A percentile compares a stretch with the other conserved stretches of the same genome.
These are phyloP conservation scores for Cryptococcus sp. DNA, from an alignment of 1,284 basidiomycete genomes.

Conservation along the genomic window DNA sequence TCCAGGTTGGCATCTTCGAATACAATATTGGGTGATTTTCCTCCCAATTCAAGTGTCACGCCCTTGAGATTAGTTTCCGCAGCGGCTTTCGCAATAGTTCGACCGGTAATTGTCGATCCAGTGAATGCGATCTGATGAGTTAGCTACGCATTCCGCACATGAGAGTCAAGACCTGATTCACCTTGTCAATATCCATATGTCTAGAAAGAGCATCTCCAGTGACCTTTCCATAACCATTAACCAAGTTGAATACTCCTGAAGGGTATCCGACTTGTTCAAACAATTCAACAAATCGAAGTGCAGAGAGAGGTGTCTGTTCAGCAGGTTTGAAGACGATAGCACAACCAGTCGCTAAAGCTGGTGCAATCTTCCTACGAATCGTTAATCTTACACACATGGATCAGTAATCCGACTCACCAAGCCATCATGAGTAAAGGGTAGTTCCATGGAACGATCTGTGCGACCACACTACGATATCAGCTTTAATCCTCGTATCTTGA, in stretches of 20 bases:
- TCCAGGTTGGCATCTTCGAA: slow-evolving; percentile 56
- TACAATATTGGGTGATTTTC: slow-evolving; percentile 51
- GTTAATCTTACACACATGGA: not conserved
- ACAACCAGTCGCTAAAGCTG: slow-evolving; percentile 68
- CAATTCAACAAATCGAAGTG: slow-evolving; percentile 56
- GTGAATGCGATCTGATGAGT: slow-evolving; percentile 48
- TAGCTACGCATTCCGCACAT: too few relatives aligned
- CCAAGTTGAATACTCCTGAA: slow-evolving; percentile 82
- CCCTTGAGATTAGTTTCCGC: slow-evolving; percentile 79
- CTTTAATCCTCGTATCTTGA: slow-evolving; percentile 44
- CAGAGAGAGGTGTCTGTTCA: slow-evolving; percentile 84
- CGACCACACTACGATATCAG: not conserved
- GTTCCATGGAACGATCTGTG: slow-evolving; percentile 69
- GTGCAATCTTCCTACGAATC: slow-evolving; percentile 68
- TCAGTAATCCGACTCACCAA: slow-evolving; percentile 51
- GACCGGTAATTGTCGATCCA: slow-evolving; percentile 67
- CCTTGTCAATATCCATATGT: slow-evolving; percentile 75
- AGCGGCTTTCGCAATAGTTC: slow-evolving; percentile 77
- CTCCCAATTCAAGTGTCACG: slow-evolving; percentile 55
- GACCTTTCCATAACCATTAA: slow-evolving; percentile 74
- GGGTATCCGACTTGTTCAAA: slow-evolving; percentile 63
- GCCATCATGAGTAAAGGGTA: slow-evolving; percentile 89
- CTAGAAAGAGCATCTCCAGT: slow-evolving; percentile 78
- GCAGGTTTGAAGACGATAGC: slow-evolving; percentile 61
- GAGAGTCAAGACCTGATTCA: not conserved